Evolutionary conservation across 768 basidiomycete species (phyloP).

Genomic region (Lactarius tabidus): DNA sequence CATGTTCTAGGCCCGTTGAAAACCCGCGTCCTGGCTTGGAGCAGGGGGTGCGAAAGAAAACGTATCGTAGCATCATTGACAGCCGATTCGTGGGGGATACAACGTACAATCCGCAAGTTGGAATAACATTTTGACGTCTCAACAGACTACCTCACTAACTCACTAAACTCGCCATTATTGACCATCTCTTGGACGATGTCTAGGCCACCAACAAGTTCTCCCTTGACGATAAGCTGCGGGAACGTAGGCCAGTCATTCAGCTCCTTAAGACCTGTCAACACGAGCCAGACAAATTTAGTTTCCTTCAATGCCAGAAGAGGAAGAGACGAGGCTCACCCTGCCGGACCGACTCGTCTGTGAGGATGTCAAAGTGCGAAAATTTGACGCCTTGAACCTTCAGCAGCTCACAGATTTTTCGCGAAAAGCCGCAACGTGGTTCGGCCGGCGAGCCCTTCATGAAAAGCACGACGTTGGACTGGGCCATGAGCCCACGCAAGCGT

Average conservation of each 20-base stretch:
- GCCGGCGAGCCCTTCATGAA: slow-evolving; percentile 67
- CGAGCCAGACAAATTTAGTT: slow-evolving; percentile 4
- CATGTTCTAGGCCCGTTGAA: no score
- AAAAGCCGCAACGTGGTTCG: slow-evolving; percentile 61
- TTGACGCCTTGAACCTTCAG: slow-evolving; percentile 45
- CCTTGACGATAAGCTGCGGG: slow-evolving; percentile 71
- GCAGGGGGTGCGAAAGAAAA: background rate
- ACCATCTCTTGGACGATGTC: slow-evolving; percentile 91
- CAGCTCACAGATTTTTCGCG: slow-evolving; percentile 50
- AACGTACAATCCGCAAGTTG: background rate
- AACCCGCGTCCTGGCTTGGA: no score
- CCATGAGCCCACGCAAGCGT: slow-evolving; percentile 71
- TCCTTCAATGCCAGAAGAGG: background rate
- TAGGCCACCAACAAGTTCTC: slow-evolving; percentile 92
- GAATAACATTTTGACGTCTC: background rate
- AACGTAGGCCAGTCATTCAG: slow-evolving; percentile 63
- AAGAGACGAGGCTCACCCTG: background rate
- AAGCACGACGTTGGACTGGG: slow-evolving; percentile 53
- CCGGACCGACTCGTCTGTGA: background rate
- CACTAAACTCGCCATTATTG: slow-evolving; percentile 69
- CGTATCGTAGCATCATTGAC: background rate
- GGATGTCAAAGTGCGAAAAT: slow-evolving; percentile 36
- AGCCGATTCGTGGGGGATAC: background rate
- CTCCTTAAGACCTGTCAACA: slow-evolving; percentile 46
- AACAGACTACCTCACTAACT: slow-evolving; percentile 29